Evolutionary conservation across 495 filamentous ascomycete species (phyloP), one percentile per base, ranked within the genome.

Genomic region (Aspergillus coremiiformis): DNA sequence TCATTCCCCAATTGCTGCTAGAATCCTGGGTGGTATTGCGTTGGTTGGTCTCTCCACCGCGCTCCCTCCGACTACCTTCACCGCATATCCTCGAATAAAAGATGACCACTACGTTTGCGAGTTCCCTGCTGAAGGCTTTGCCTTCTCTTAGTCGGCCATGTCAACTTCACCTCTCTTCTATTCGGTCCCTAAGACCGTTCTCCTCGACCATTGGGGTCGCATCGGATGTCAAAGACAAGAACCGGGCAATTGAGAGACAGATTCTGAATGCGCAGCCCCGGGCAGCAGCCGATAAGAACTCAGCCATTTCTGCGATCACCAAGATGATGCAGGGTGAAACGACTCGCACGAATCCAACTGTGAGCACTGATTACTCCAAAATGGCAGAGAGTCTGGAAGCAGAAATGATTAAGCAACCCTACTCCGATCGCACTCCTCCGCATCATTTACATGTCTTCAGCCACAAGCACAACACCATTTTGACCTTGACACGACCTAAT

Each of bases 401-500:
- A 54, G 64, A 68, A 23, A 65, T 74, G 63, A 60, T 69, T 51
- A 70, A 62, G 49, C 55, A 67, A 44, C 64, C 67, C 32, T 69
- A 68, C 51, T 55, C 66, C 63, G 65, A 72, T 51, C 62, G 65
- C 22, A 52, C 63, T 48, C 70, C 68, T 59, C 80, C 86, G 8
- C 85, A 93, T 72, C 87, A 92, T 59, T 80, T 98, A 51, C 89
- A 96, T 73, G 76, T 98, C 65, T 94, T 82, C 68, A 64, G 83
- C 30, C 82, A 84, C 55, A 93, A 86, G 73, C 93, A 96, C 78
- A 98, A 98, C 73, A 88, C 86, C 11, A 87, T 96, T 64, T 78
- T 98, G 65, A 94, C 92, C 5, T 76, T 96, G 55, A 87, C 87
- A 32, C 79, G 80, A 58, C 91, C 91, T 14, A 84, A 91, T 51